Percentiles rank a stretch among this genome's conserved stretches.
These are phyloP conservation scores for Rubus parviflorus DNA, from an alignment of 306 rosid species.

Conservation along the genomic window DNA sequence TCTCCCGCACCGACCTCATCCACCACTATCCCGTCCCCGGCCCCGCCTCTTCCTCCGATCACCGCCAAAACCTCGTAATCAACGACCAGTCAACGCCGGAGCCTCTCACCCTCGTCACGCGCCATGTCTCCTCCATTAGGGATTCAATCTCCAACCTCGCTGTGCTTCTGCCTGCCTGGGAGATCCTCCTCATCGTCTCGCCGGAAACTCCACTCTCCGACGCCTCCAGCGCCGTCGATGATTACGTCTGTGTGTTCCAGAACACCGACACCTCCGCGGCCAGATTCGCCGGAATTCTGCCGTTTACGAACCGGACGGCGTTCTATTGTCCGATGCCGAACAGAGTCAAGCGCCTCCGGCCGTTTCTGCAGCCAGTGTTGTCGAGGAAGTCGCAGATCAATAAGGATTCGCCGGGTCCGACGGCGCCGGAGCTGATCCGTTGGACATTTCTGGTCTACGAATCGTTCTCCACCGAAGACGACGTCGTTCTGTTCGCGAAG, in stretches of 20 bases:
- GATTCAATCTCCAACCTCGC: conserved; percentile 40
- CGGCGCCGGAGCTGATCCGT: conserved; percentile 35
- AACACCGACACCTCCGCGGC: conserved; percentile 43
- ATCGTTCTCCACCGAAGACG: conserved; percentile 51
- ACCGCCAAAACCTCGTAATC: background rate
- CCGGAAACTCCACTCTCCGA: conserved; percentile 22
- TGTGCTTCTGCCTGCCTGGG: conserved; percentile 64
- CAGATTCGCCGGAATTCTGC: conserved; percentile 35
- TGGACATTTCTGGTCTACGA: conserved; percentile 65
- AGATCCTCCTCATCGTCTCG: conserved; percentile 46
- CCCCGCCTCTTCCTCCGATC: background rate
- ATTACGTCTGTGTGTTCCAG: conserved; percentile 44
- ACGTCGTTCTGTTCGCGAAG: conserved; percentile 66
- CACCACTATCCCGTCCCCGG: background rate
- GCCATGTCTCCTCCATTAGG: background rate
- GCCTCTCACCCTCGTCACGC: conserved; percentile 27
- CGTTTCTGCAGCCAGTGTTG: conserved; percentile 44
- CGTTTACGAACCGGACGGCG: conserved; percentile 31
- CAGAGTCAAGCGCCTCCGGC: conserved; percentile 38
- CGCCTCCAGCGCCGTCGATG: background rate
- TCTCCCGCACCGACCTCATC: conserved; percentile 12
- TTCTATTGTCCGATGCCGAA: conserved; percentile 56
- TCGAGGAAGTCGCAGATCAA: background rate
- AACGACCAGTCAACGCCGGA: background rate
- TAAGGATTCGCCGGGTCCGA: background rate